phyloP scores from a whole-genome alignment of 345 rosid species.

The Hibiscus syriacus region DNA sequence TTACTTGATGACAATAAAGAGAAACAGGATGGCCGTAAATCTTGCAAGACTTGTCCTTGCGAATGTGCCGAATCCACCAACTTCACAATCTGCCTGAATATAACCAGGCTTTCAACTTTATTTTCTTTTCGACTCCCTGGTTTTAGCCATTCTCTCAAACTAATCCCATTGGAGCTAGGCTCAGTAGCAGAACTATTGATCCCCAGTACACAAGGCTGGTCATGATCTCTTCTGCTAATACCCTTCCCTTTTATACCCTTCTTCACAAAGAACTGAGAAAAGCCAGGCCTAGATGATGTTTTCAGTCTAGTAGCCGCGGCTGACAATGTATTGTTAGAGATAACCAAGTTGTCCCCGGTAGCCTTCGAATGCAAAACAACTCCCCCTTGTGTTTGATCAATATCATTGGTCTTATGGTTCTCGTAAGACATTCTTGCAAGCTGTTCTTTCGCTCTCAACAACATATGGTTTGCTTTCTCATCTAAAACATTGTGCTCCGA shows the following conservation, averaged over 20 bases:
- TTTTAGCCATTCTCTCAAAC: constrained; percentile 58
- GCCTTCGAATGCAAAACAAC: constrained; percentile 28
- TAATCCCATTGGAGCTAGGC: constrained; percentile 28
- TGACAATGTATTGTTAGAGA: constrained; percentile 20
- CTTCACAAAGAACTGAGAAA: constrained; percentile 33
- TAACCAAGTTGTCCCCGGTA: constrained; percentile 20
- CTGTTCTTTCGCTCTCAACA: constrained; percentile 30
- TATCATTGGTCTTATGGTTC: constrained; percentile 19
- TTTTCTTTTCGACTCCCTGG: constrained; percentile 30
- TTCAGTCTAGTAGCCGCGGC: constrained; percentile 23
- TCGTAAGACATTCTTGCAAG: constrained; percentile 31
- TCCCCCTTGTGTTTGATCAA: constrained; percentile 28
- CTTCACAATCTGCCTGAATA: constrained; percentile 65
- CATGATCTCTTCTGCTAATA: constrained; percentile 18
- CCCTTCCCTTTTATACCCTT: constrained; percentile 46
- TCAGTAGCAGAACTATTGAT: constrained; percentile 10
- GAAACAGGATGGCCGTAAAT: constrained; percentile 49
- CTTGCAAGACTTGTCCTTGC: constrained; percentile 49
- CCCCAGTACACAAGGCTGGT: constrained; percentile 1
- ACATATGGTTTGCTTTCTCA: constrained; percentile 18
- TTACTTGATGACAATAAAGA: constrained; percentile 34
- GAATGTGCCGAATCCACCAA: constrained; percentile 59
- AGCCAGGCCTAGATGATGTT: constrained; percentile 21
- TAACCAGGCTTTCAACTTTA: constrained; percentile 31
- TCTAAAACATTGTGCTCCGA: constrained; percentile 18